These are phyloP conservation scores for Boletus sensibilis DNA, from an alignment of 768 basidiomycete species.

Conservation along the genomic window DNA sequence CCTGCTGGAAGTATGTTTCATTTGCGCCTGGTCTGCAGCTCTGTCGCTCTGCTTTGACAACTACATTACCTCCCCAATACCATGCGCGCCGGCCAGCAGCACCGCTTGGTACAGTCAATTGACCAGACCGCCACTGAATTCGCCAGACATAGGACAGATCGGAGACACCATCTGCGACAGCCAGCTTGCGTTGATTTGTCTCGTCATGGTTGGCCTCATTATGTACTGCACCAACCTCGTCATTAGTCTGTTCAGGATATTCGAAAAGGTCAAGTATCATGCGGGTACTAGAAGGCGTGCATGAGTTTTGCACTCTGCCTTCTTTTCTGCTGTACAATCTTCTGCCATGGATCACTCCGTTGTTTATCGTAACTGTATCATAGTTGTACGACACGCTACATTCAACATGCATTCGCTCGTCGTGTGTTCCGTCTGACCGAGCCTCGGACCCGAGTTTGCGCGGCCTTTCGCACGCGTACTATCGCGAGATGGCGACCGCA, in stretches of 20 bases:
- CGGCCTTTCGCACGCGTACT: constrained; percentile 12
- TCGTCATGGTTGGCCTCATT: constrained; percentile 74
- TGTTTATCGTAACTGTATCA: constrained; percentile 1
- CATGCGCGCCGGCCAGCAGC: constrained; percentile 60
- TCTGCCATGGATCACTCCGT: not conserved
- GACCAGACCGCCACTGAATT: constrained; percentile 38
- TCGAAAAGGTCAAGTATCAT: constrained; percentile 85
- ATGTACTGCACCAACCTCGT: constrained; percentile 83
- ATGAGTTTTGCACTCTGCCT: constrained; percentile 1
- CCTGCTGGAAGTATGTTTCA: constrained; percentile 83
- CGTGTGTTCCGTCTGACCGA: not conserved
- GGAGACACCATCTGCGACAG: constrained; percentile 67
- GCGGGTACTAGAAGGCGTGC: constrained; percentile 35
- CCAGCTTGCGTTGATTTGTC: constrained; percentile 74
- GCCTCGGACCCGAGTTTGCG: not conserved
- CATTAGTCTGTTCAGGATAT: constrained; percentile 82
- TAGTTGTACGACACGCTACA: not conserved
- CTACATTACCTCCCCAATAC: constrained; percentile 82
- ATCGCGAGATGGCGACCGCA: not conserved
- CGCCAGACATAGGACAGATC: constrained; percentile 38
- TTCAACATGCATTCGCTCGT: not conserved
- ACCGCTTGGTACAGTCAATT: constrained; percentile 76
- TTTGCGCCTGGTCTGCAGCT: constrained; percentile 91
- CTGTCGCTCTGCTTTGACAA: constrained; percentile 89
- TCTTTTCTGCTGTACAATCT: constrained; percentile 2